Conservation (phyloP, 192 early-diverging fungal species). For the Gonapodya sp. region DNA sequence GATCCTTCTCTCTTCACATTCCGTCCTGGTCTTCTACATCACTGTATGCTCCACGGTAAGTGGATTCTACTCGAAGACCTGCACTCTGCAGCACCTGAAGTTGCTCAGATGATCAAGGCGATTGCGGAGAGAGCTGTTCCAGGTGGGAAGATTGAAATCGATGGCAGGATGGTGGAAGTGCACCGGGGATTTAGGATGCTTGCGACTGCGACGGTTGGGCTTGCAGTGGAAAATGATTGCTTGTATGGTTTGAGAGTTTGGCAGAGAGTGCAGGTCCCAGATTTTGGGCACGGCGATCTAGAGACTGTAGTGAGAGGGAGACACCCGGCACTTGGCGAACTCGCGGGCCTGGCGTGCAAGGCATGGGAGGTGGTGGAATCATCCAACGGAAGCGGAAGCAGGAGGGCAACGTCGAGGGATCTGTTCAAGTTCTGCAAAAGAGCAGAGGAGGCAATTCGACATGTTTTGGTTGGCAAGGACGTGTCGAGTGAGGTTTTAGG, state of each 20-base stretch:
- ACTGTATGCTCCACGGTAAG: conserved; percentile 75
- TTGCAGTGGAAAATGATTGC: not conserved
- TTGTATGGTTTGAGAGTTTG: conserved; percentile 17
- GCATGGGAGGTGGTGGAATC: not conserved
- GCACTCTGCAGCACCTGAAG: conserved; percentile 89
- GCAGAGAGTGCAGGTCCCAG: not conserved
- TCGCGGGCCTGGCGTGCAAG: not conserved
- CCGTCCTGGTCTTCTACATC: conserved; percentile 88
- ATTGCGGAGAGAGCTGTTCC: not conserved
- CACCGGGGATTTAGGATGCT: conserved; percentile 61
- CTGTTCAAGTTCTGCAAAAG: not conserved
- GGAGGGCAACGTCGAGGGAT: not conserved
- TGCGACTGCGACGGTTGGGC: not conserved
- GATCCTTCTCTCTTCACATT: conserved; percentile 86
- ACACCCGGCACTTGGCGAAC: not conserved
- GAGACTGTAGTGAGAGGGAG: not conserved
- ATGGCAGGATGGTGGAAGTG: conserved; percentile 83
- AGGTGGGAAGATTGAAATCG: conserved; percentile 43
- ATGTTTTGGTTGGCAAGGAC: not conserved
- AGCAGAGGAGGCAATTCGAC: not conserved
- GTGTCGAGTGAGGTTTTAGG: not conserved
- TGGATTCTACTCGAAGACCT: conserved; percentile 99
- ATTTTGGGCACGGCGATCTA: not conserved
- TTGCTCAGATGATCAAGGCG: conserved; percentile 22
- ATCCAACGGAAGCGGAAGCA: not conserved